Conservation (phyloP, 768 basidiomycete species). For the Polyporus arcularius region DNA sequence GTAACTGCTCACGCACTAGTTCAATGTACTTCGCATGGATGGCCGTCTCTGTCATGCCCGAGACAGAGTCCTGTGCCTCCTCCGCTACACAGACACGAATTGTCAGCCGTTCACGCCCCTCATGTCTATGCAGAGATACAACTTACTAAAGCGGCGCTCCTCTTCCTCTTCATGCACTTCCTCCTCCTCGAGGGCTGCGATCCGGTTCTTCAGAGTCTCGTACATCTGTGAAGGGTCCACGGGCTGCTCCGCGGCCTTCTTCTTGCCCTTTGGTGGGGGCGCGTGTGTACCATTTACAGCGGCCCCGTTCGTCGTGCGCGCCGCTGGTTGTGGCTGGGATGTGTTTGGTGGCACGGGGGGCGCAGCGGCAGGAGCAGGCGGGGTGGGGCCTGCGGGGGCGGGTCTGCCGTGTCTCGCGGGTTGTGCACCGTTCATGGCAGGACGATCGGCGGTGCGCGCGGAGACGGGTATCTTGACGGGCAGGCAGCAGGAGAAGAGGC, state of each 20-base stretch:
- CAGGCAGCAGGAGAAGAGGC: slow-evolving; percentile 17
- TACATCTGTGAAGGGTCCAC: slow-evolving; percentile 87
- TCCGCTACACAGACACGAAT: slow-evolving; percentile 54
- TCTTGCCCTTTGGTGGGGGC: slow-evolving; percentile 43
- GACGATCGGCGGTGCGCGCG: slow-evolving; percentile 2
- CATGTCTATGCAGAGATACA: slow-evolving; percentile 6
- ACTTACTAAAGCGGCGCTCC: slow-evolving; percentile 74
- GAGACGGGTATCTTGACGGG: slow-evolving; percentile 4
- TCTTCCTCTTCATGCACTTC: slow-evolving; percentile 87
- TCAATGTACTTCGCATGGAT: slow-evolving; percentile 89
- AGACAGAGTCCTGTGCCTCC: slow-evolving; percentile 85
- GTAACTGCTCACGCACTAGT: slow-evolving; percentile 54
- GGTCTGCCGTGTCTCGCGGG: slow-evolving; percentile 28
- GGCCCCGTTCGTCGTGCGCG: slow-evolving; percentile 28
- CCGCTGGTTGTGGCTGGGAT: slow-evolving; percentile 35
- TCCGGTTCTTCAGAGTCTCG: slow-evolving; percentile 84
- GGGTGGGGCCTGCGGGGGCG: slow-evolving; percentile 34
- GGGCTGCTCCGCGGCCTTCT: slow-evolving; percentile 73
- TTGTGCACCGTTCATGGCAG: slow-evolving; percentile 24
- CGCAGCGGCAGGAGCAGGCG: slow-evolving; percentile 57
- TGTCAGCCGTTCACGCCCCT: slow-evolving; percentile 8
- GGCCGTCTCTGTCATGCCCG: slow-evolving; percentile 78
- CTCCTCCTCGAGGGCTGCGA: slow-evolving; percentile 88
- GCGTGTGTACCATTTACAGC: slow-evolving; percentile 25
- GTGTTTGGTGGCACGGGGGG: slow-evolving; percentile 57